phyloP scores from a whole-genome alignment of 441 rosid species.

The Pelargonium australe region DNA sequence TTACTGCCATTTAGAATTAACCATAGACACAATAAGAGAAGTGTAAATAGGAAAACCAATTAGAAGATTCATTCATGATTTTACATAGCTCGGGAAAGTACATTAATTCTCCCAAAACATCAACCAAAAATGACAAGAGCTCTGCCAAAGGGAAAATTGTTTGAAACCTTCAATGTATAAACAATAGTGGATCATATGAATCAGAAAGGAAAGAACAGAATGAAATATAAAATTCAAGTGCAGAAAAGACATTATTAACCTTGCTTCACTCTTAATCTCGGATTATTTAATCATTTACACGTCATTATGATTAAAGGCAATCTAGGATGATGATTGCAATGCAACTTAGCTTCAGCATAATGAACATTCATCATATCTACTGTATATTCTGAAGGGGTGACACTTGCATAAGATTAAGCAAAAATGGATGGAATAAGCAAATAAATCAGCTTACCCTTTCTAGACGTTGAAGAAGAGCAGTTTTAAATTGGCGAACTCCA shows the following conservation, averaged over 20 bases:
- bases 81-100: neutral
- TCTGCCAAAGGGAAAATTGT: neutral
- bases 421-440: neutral
- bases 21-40: neutral
- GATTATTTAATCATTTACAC: neutral
- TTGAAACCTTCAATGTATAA: neutral
- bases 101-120: neutral
- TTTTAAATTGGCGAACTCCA: constrained; percentile 97
- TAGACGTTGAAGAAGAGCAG: constrained; percentile 95
- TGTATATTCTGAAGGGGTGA: neutral
- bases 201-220: neutral
- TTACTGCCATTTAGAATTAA: neutral
- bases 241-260: neutral
- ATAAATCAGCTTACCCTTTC: constrained; percentile 50
- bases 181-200: neutral
- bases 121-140: neutral
- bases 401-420: neutral
- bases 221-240: neutral
- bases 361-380: neutral
- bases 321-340: neutral
- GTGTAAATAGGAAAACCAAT: neutral
- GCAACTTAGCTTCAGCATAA: neutral
- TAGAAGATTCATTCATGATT: neutral
- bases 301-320: neutral
- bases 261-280: neutral